phyloP scores from a whole-genome alignment of 2,329 filamentous ascomycete genomes.

The Gremmenia infestans region DNA sequence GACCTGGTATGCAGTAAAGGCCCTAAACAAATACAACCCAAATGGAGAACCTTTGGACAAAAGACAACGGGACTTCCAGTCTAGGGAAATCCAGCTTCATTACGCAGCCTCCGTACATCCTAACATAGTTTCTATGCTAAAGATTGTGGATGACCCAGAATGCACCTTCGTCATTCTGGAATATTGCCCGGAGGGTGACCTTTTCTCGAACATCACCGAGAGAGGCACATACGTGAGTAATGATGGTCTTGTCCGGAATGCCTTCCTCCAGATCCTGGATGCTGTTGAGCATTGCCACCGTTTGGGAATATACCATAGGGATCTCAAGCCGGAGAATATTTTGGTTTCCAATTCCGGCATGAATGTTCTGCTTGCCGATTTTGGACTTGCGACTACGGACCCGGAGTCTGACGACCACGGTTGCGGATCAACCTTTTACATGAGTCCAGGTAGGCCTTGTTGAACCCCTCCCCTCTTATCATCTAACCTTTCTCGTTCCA shows the following conservation, averaged over 20 bases:
- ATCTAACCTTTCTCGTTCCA: conserved; percentile 30
- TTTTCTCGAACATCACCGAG: conserved; percentile 97
- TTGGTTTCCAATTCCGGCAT: conserved; percentile 82
- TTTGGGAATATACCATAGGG: conserved; percentile 91
- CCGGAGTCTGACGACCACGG: conserved; percentile 87
- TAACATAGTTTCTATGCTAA: conserved; percentile 89
- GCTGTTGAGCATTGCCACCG: conserved; percentile 94
- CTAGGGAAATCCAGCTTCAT: conserved; percentile 88
- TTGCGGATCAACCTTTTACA: conserved; percentile 98
- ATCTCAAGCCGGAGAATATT: conserved; percentile 97
- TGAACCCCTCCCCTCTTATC: conserved; percentile 12
- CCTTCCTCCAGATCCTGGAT: conserved; percentile 93
- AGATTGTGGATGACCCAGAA: conserved; percentile 86
- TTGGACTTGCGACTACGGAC: conserved; percentile 87
- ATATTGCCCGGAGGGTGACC: conserved; percentile 92
- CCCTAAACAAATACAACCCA: conserved; percentile 82
- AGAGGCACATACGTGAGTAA: conserved; percentile 89
- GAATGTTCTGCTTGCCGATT: conserved; percentile 94
- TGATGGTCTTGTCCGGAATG: conserved; percentile 77
- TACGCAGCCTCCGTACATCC: conserved; percentile 82
- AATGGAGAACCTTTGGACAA: conserved; percentile 69
- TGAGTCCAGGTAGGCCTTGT: conserved; percentile 83
- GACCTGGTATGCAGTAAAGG: conserved; percentile 90
- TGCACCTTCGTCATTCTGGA: conserved; percentile 96
- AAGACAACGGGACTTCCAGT: conserved; percentile 84